A percentile compares a stretch with the other conserved stretches of the same genome.
These are phyloP conservation scores for Geotrichum aggregatum DNA, from an alignment of 1,139 yeast genomes.

Conservation along the genomic window DNA sequence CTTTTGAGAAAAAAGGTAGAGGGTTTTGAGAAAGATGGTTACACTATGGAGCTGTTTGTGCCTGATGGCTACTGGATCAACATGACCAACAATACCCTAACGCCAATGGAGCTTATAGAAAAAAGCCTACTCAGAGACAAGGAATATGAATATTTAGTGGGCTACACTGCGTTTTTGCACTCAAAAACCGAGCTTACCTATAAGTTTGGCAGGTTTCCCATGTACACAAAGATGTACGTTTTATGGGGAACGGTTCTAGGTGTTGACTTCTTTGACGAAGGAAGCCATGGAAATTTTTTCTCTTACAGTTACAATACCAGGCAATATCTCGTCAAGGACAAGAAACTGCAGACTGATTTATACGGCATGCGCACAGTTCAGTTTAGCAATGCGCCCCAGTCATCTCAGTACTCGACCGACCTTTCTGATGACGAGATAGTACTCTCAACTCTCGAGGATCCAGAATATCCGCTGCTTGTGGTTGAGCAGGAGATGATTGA, in stretches of 20 bases:
- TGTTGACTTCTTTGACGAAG: not conserved
- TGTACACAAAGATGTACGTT: constrained; percentile 7
- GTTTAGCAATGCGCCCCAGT: not conserved
- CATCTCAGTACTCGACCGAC: constrained; percentile 2
- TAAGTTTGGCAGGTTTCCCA: constrained; percentile 2
- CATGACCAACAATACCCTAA: not conserved
- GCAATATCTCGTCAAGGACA: not conserved
- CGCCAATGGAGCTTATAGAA: not conserved
- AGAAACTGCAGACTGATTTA: not conserved
- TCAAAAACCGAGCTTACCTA: constrained; percentile 3
- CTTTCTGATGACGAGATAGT: constrained; percentile 5
- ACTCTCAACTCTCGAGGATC: constrained; percentile 1
- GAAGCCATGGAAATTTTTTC: constrained; percentile 1
- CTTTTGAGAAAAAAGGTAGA: not conserved
- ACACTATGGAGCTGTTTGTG: not conserved
- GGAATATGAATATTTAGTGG: not conserved
- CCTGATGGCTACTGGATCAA: not conserved
- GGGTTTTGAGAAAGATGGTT: not conserved
- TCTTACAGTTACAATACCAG: constrained; percentile 11
- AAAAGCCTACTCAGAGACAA: not conserved
- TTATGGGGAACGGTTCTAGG: not conserved
- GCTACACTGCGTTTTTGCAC: not conserved
- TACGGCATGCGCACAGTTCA: not conserved
- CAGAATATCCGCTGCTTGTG: not conserved
- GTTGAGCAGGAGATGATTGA: constrained; percentile 1